Conservation (phyloP, 2,329 filamentous ascomycete species). For the Trichoderma sp. region DNA sequence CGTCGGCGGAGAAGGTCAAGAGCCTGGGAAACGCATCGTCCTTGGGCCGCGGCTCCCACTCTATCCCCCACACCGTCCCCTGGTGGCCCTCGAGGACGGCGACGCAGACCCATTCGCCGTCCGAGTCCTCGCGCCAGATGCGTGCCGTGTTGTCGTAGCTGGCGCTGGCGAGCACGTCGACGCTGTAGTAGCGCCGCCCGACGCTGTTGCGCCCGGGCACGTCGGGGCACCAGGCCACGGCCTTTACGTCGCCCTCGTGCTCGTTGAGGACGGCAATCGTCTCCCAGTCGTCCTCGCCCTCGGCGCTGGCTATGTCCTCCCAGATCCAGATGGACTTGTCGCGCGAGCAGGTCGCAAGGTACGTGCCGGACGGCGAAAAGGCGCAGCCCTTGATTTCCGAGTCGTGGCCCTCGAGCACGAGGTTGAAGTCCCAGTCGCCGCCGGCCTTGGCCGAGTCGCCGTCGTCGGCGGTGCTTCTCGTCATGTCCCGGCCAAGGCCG, state of each 20-base stretch:
- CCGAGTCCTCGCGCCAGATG: conserved; percentile 85
- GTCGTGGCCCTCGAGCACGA: conserved; percentile 93
- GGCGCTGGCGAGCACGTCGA: conserved; percentile 80
- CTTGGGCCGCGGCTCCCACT: conserved; percentile 61
- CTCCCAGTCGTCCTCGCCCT: conserved; percentile 93
- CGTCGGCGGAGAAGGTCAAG: conserved; percentile 83
- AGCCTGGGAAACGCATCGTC: conserved; percentile 61
- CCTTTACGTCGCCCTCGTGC: conserved; percentile 94
- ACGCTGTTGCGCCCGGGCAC: conserved; percentile 50
- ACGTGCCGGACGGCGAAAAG: conserved; percentile 73
- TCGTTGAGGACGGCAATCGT: conserved; percentile 93
- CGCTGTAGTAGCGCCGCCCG: conserved; percentile 52
- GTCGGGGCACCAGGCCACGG: conserved; percentile 85
- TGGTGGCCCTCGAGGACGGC: conserved; percentile 76
- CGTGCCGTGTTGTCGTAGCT: conserved; percentile 93
- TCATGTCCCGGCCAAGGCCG: conserved; percentile 50
- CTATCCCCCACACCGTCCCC: conserved; percentile 87
- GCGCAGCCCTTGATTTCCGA: conserved; percentile 84
- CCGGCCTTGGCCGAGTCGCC: conserved; percentile 34
- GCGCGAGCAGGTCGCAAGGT: conserved; percentile 85
- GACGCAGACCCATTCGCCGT: conserved; percentile 90
- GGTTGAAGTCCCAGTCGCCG: conserved; percentile 85
- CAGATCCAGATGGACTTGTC: conserved; percentile 98
- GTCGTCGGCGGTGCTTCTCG: conserved; percentile 25
- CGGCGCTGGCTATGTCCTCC: conserved; percentile 77